These are phyloP conservation scores for Calamus simplicifolius DNA, from an alignment of 176 grass and related monocot genomes.

Conservation along the genomic window DNA sequence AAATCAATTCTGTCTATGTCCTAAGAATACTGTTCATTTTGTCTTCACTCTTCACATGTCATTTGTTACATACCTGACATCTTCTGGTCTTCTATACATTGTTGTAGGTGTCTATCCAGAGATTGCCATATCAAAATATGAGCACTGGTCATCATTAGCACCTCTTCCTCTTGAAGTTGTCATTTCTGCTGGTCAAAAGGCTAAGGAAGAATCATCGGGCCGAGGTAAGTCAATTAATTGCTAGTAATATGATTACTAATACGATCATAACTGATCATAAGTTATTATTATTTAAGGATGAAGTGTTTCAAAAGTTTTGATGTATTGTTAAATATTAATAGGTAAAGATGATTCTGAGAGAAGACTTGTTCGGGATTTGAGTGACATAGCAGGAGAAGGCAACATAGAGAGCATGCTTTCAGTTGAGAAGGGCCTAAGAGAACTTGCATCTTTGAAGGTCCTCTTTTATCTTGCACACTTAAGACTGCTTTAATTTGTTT, in stretches of 20 bases:
- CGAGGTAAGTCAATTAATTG: constrained; percentile 37
- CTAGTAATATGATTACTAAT: neutral
- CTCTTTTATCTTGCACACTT: neutral
- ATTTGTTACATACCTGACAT: too few species aligned
- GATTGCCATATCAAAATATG: constrained; percentile 88
- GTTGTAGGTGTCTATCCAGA: constrained; percentile 84
- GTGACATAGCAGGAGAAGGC: constrained; percentile 91
- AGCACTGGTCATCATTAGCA: constrained; percentile 96
- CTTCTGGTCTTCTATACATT: too few species aligned
- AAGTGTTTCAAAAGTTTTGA: constrained; percentile 6
- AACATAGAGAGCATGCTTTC: constrained; percentile 99
- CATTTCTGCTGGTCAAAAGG: constrained; percentile 95
- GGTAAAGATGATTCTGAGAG: constrained; percentile 55
- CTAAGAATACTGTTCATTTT: too few species aligned
- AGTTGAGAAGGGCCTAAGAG: constrained; percentile 97
- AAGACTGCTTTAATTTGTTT: too few species aligned
- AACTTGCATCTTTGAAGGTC: constrained; percentile 90
- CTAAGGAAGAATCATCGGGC: constrained; percentile 70
- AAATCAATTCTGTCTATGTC: too few species aligned
- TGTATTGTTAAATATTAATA: constrained; percentile 27
- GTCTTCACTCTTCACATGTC: too few species aligned
- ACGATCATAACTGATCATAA: constrained; percentile 1
- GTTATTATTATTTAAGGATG: neutral
- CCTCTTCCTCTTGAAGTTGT: constrained; percentile 95
- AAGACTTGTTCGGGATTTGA: constrained; percentile 67